These are phyloP conservation scores for Piper betle DNA, from an alignment of 164 flowering plant genomes.

Conservation along the genomic window DNA sequence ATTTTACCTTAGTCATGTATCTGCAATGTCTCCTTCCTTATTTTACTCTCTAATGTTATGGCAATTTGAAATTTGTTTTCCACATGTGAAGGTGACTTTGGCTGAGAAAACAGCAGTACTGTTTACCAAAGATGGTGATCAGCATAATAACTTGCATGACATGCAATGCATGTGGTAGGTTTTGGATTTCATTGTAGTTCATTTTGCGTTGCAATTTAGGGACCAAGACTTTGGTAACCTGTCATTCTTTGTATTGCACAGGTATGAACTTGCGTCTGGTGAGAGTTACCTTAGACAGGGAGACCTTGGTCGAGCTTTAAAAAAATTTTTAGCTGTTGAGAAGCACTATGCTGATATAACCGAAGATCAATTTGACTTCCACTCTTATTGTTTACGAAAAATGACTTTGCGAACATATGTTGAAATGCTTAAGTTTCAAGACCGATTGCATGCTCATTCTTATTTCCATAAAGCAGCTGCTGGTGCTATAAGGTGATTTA, in stretches of 20 bases:
- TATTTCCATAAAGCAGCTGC: slow-evolving; percentile 95
- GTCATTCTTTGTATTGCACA: slow-evolving; percentile 14
- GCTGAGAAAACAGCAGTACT: slow-evolving; percentile 95
- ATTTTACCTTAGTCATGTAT: not conserved
- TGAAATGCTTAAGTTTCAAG: slow-evolving; percentile 95
- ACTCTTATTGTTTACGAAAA: slow-evolving; percentile 94
- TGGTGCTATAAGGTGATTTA: slow-evolving; percentile 74
- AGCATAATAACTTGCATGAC: slow-evolving; percentile 93
- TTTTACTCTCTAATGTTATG: not conserved
- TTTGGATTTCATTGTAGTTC: not conserved
- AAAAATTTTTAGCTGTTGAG: slow-evolving; percentile 93
- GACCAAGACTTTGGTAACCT: not conserved
- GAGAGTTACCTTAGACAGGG: slow-evolving; percentile 96
- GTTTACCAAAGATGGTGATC: slow-evolving; percentile 98
- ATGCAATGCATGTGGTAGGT: slow-evolving; percentile 99
- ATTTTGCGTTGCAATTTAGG: not conserved
- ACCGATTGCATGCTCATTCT: slow-evolving; percentile 79
- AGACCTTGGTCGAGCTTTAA: slow-evolving; percentile 90
- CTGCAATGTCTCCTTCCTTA: not conserved
- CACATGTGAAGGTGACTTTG: slow-evolving; percentile 47
- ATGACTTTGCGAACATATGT: slow-evolving; percentile 95
- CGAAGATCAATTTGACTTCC: slow-evolving; percentile 98
- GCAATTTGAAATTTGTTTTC: not conserved
- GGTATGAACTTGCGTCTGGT: slow-evolving; percentile 99
- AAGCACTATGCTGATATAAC: slow-evolving; percentile 98